These are phyloP conservation scores for Echites panduratus DNA, from an alignment of 257 asterid species.

Conservation along the genomic window DNA sequence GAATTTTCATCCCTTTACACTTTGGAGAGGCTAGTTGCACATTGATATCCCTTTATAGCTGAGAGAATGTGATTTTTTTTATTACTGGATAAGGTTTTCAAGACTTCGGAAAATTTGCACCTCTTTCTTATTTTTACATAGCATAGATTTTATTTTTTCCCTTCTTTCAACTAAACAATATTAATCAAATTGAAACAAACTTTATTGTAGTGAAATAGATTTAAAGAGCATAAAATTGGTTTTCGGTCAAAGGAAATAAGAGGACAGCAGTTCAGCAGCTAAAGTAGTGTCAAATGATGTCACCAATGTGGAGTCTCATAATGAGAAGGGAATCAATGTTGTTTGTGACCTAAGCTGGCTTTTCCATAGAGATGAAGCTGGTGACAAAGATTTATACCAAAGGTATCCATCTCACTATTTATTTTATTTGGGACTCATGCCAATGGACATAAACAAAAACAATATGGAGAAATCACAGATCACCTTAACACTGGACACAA, in stretches of 20 bases:
- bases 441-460: too few relatives aligned
- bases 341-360: slow-evolving; percentile 63
- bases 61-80: not conserved
- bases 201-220: slow-evolving; percentile 73
- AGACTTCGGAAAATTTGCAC: not conserved
- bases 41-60: not conserved
- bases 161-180: not conserved
- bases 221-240: slow-evolving; percentile 97
- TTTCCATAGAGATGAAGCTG: slow-evolving; percentile 51
- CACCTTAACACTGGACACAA: too few relatives aligned
- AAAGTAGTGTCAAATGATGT: slow-evolving; percentile 44
- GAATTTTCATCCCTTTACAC: not conserved
- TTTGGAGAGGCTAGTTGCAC: not conserved
- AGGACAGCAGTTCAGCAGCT: slow-evolving; percentile 45
- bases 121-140: not conserved
- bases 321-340: slow-evolving; percentile 45
- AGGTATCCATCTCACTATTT: slow-evolving; percentile 58
- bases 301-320: slow-evolving; percentile 38
- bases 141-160: not conserved
- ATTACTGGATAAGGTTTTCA: not conserved
- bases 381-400: slow-evolving; percentile 76
- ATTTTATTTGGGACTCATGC: too few relatives aligned
- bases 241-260: slow-evolving; percentile 89
- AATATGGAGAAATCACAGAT: too few relatives aligned
- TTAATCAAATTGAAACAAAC: not conserved